Evolutionary conservation across 116 monocot genomes (phyloP), one percentile per base, ranked within the genome.

Genomic region (Papilionanthe hybrid): DNA sequence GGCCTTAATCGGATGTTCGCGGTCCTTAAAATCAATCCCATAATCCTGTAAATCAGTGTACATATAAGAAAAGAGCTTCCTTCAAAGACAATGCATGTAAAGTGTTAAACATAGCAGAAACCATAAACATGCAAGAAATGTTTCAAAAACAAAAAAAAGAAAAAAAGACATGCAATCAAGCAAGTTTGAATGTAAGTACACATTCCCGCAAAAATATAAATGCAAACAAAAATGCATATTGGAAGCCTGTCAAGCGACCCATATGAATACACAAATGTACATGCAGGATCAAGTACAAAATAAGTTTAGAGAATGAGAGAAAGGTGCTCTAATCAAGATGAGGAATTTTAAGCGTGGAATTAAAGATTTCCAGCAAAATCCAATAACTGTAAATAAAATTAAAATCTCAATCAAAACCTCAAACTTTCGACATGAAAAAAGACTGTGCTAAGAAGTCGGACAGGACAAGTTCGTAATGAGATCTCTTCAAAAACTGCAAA

Each of bases 1-100:
- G 53, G 84, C 68, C 80, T 84, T 84, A 10, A 84, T 13, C 20
- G 79, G 84, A 42, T 79, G 80, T 37, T 25, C 42, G 29, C 12
- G 75, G 66, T 67, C 80, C 75, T 80, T 75, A 84, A 84, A 84
- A 29, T 84, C 72, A 71, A 85, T 85, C 19, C 74, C 81, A 63
- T 78, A 85, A 75, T 81, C 81, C 81, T 85, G 81, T 65, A 72
- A 45, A 27, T 18, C 45, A 76, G 13, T 25, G 27, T 22, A 69
- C 32, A 69, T 37, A 5, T 32, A 65, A 71, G 71, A 37, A 41
- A 71, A 71, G 32, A 17, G 29, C 15, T 29, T 69, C 17, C 18
- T 29, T 18, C 29, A 71, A 41, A 71, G 29, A 30, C 53, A 53
- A 53, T 53, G 15, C 13, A 53, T 53, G 53, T 53, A 53, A 17